Base-by-base conservation (phyloP, 1,284 basidiomycete genomes). In the Trichosporon sp. region DNA sequence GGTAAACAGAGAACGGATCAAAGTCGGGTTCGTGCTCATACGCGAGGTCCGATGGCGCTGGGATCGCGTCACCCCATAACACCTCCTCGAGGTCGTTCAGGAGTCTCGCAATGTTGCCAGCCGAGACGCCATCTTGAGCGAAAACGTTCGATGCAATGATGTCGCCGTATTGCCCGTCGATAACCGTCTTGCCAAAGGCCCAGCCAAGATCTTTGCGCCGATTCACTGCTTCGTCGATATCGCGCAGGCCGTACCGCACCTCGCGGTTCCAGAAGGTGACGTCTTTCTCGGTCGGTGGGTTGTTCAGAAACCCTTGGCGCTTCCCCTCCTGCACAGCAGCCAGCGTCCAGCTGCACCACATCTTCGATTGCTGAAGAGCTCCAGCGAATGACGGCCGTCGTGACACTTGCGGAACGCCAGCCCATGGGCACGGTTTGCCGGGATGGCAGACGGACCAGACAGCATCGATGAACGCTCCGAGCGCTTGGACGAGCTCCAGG, bases 31-130 rank as follows among this genome's bases (percentile, higher is more conserved):
- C 76, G 11, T 81, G 74, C 29, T 79, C 78, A 56, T 75, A 80
- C 6, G 75, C 74, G 1, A 82, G 74, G 68, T 82, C 80, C n/a
- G 77, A 79, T 4, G 76, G 72, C 9, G 79, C 72, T 0, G 80
- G 79, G 23, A 75, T 74, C 18, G 80, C 79, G 35, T 82, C 79
- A 27, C 80, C 80, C 80, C 80, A 82, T 4, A 81, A 56, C 0
- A 76, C 78, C 68, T 81, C 80, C 63, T 82, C 80, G 9, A 82
- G 74, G 72, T 82, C 80, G 60, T 80, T 79, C 31, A 82, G 70
- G 21, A 82, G 64, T 21, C 80, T 68, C 0, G 76, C 71, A 35
- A 80, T 71, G 70, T 77, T 77, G 3, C 76, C 78, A 0, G 73
- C 78, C 8, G 31, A 53, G 32, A 71, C 58, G 2, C 75, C 75